phyloP scores from a whole-genome alignment of 140 eudicot species.

The Bidens hawaiensis region DNA sequence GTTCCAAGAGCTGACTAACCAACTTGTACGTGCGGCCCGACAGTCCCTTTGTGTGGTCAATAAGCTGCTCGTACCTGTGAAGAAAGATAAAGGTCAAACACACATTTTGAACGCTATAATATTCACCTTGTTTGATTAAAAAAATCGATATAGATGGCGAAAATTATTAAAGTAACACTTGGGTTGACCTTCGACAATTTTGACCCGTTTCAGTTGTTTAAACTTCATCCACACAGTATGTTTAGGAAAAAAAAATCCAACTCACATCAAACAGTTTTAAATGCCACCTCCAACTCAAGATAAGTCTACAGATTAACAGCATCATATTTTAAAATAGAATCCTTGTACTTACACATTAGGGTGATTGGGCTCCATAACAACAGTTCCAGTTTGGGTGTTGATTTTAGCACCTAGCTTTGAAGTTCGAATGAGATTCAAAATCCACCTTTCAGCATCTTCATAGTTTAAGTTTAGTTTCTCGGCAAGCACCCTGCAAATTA shows the following conservation, averaged over 20 bases:
- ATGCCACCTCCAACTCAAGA: too few relatives aligned
- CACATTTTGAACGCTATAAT: too few relatives aligned
- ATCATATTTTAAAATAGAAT: not conserved
- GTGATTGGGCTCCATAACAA: slow-evolving; percentile 84
- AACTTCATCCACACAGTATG: not conserved
- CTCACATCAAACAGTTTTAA: not conserved
- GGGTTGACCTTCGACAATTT: too few relatives aligned
- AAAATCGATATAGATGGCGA: too few relatives aligned
- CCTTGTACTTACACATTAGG: slow-evolving; percentile 77
- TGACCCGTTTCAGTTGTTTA: too few relatives aligned
- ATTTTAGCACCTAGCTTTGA: slow-evolving; percentile 91
- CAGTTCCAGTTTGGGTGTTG: slow-evolving; percentile 80
- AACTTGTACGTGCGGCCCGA: slow-evolving; percentile 86
- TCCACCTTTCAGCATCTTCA: not conserved
- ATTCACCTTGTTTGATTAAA: too few relatives aligned
- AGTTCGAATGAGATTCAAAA: slow-evolving; percentile 84
- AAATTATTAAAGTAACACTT: too few relatives aligned
- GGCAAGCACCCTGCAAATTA: too few relatives aligned
- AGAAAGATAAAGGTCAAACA: too few relatives aligned
- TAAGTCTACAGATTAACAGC: too few relatives aligned
- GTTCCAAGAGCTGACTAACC: slow-evolving; percentile 75
- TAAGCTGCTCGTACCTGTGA: slow-evolving; percentile 91
- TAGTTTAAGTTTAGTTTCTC: too few relatives aligned
- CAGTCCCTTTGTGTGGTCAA: slow-evolving; percentile 85
- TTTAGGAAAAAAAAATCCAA: not conserved